A percentile compares a stretch with the other conserved stretches of the same genome.
phyloP scores from a whole-genome alignment of 495 filamentous ascomycete genomes.

The Glutinoglossum americanum region DNA sequence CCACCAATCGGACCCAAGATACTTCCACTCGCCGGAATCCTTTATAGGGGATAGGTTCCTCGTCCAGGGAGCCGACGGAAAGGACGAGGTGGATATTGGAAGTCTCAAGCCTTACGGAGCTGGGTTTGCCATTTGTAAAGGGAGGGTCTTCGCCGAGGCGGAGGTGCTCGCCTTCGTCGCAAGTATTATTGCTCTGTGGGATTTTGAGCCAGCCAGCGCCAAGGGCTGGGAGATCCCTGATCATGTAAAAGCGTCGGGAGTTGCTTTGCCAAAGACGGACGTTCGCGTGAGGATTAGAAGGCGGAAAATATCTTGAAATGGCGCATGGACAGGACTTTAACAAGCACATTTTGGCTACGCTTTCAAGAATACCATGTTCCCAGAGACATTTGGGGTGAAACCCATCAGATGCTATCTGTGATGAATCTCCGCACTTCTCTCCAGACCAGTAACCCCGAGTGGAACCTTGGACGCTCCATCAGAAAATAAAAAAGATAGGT shows the following conservation, averaged over 20 bases:
- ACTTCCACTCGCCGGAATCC: slow-evolving; percentile 26
- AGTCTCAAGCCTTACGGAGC: slow-evolving; percentile 24
- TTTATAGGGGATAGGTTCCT: slow-evolving; percentile 33
- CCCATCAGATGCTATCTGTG: too few species aligned
- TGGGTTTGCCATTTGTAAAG: slow-evolving; percentile 15
- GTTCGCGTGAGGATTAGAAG: slow-evolving; percentile 12
- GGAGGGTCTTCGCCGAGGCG: slow-evolving; percentile 16
- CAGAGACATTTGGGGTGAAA: too few species aligned
- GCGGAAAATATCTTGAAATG: too few species aligned
- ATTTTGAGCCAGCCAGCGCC: slow-evolving; percentile 16
- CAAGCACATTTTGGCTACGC: too few species aligned
- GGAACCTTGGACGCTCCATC: too few species aligned
- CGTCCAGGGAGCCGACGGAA: slow-evolving; percentile 14
- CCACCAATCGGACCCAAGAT: slow-evolving; percentile 25
- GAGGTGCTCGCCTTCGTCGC: slow-evolving; percentile 18
- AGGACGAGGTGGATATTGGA: slow-evolving; percentile 9
- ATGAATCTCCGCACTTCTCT: too few species aligned
- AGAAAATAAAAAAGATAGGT: too few species aligned
- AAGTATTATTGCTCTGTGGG: slow-evolving; percentile 19
- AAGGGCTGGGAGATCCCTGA: slow-evolving; percentile 14
- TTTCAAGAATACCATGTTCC: too few species aligned
- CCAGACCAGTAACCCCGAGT: too few species aligned
- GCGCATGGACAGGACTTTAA: too few species aligned
- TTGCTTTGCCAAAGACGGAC: slow-evolving; percentile 7
- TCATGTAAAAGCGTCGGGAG: slow-evolving; percentile 11